Base-by-base conservation (phyloP, 108 stramenopile species). In the Nitzschia sp. region DNA sequence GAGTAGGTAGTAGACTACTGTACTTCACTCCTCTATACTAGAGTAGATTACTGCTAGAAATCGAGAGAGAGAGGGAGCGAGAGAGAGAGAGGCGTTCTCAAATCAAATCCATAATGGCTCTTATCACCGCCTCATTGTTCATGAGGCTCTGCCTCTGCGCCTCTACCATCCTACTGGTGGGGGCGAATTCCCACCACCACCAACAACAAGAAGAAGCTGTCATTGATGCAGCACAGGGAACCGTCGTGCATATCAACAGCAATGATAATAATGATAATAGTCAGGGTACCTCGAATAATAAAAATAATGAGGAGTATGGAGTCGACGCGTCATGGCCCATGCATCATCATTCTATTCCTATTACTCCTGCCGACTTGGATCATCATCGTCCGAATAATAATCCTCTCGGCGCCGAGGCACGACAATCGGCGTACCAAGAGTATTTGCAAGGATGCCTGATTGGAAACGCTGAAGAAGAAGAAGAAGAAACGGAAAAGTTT, bases 311-410 rank as follows among this genome's bases (percentile, higher is more conserved):
- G 3, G 25, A 22, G 27, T 61, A 71, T 53, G 86, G 89, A 38
- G 68, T 85, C 44, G 82, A 87, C 63, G 33, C 58, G 17, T 88
- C 86, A 25, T 87, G 85, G 78, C 89, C 89, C 25, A 82, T 71
- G 53, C 80, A 79, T 22, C 45, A 58, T 58, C 33, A 58, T 27
- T 17, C 57, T 58, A 36, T 25, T 29, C 1, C 32, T 36, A 4
- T 21, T 21, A 13, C 17, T 29, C 16, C 11, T 1, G 15, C 25
- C 9, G n/a, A n/a, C n/a, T n/a, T n/a, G n/a, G n/a, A n/a, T n/a
- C 17, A 53, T 21, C 30, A 32, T 19, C 52, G 53, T 2, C n/a
- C 34, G 4, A 23, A 16, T 33, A 6, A 53, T 9, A 53, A 67
- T 28, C 66, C 53, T 19, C 15, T 55, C 3, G 66, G 26, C 26